Evolutionary conservation across 1,284 basidiomycete genomes (phyloP), one percentile per base, ranked within the genome.

Genomic region (Fomitopsis palustris): DNA sequence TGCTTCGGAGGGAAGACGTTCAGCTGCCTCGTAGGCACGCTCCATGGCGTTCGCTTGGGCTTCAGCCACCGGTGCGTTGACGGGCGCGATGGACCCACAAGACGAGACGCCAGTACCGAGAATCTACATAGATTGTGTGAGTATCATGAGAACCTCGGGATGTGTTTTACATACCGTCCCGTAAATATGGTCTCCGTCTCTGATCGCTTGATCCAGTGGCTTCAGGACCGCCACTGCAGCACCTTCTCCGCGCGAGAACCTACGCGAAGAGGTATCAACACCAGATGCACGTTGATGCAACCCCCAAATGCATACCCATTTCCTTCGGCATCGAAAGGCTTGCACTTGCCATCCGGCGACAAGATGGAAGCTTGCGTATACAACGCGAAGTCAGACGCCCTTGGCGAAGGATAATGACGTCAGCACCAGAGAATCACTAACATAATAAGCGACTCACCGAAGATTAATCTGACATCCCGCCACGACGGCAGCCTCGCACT

Each of bases 401-500:
- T 68, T 38, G 14, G 35, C 29, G 38, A 23, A 10, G 12, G 19
- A 12, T 14, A 6, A 8, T 17, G 9, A 19, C 19, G 54, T 25
- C 37, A 53, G 47, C 6, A 16, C 45, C 37, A 42, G 47, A 1
- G 12, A 29, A 21, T 31, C 19, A 2, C 21, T 10, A 4, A 25
- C 16, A n/a, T 25, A 33, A 9, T 49, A 35, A 4, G 14, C 23
- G 38, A 60, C 66, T 59, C 57, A 76, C 77, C 76, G 67, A 47
- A 71, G 70, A 59, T 79, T 78, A 17, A 76, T 61, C 58, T 79
- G 78, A 57, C 71, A 74, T 33, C 77, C 78, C 10, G 73, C 78
- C 27, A 83, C 76, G 4, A 83, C 69, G 3, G 80, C 81, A 16
- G 78, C 75, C 29, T 79, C 75, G 53, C 81, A 75, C 51, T 83